phyloP scores from a whole-genome alignment of 768 basidiomycete genomes.

The Galerina sulciceps region DNA sequence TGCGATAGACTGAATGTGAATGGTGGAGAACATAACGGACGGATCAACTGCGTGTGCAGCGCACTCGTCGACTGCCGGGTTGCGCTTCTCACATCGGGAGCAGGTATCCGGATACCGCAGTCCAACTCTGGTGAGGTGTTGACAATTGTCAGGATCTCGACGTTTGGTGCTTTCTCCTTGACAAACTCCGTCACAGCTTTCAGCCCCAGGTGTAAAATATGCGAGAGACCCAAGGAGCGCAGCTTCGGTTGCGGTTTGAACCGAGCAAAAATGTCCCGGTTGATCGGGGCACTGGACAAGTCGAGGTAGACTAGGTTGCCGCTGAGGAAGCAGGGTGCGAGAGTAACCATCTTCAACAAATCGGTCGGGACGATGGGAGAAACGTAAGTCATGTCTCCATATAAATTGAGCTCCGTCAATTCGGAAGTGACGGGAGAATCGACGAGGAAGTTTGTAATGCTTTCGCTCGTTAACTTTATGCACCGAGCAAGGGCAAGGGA shows the following conservation, averaged over 20 bases:
- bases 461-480: conserved; percentile 78
- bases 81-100: conserved; percentile 44
- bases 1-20: conserved; percentile 62
- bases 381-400: conserved; percentile 84
- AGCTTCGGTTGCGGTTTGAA: conserved; percentile 73
- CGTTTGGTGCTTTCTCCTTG: conserved; percentile 63
- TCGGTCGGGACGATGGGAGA: conserved; percentile 73
- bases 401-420: conserved; percentile 83
- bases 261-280: conserved; percentile 52
- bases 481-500: conserved; percentile 88
- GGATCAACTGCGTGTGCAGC: conserved; percentile 78
- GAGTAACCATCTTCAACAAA: conserved; percentile 64
- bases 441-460: conserved; percentile 75
- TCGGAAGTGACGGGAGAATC: conserved; percentile 63
- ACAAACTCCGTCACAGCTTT: conserved; percentile 72
- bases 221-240: conserved; percentile 88
- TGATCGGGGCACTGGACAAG: conserved; percentile 82
- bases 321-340: conserved; percentile 79
- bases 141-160: conserved; percentile 86
- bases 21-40: conserved; percentile 80
- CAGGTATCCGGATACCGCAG: conserved; percentile 47
- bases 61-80: conserved; percentile 71
- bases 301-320: conserved; percentile 87
- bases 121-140: conserved; percentile 79
- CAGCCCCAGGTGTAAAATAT: conserved; percentile 76